These are phyloP conservation scores for Gypsophila paniculata DNA, from an alignment of 179 eudicot genomes.

Conservation along the genomic window DNA sequence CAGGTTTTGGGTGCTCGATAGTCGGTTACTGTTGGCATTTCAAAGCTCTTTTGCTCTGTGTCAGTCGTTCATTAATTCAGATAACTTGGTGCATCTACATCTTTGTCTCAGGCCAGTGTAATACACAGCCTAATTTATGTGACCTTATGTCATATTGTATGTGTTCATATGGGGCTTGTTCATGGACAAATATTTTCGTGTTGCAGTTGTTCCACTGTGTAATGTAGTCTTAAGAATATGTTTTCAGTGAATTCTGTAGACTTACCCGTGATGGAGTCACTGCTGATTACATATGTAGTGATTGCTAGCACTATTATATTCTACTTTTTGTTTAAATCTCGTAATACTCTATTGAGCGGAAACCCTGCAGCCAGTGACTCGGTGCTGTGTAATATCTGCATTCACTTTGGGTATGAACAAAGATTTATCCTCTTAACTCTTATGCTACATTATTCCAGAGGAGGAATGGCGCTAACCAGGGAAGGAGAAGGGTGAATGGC, in stretches of 20 bases:
- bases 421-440: background rate
- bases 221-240: background rate
- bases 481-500: slow-evolving; percentile 63
- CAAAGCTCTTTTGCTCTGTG: background rate
- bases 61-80: background rate
- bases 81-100: background rate
- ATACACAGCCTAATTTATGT: background rate
- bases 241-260: no score
- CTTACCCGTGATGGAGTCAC: no score
- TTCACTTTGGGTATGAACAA: background rate
- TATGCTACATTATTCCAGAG: slow-evolving; percentile 41
- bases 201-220: background rate
- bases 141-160: background rate
- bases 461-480: slow-evolving; percentile 54
- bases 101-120: background rate
- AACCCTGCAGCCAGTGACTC: background rate
- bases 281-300: background rate
- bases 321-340: background rate
- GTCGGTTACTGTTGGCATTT: background rate
- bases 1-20: background rate
- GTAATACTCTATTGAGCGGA: background rate
- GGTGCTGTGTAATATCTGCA: background rate
- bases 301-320: background rate
- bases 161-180: background rate
- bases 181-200: background rate